These are phyloP conservation scores for Apiospora rasikravindrae DNA, from an alignment of 2,329 filamentous ascomycete genomes.

Conservation along the genomic window DNA sequence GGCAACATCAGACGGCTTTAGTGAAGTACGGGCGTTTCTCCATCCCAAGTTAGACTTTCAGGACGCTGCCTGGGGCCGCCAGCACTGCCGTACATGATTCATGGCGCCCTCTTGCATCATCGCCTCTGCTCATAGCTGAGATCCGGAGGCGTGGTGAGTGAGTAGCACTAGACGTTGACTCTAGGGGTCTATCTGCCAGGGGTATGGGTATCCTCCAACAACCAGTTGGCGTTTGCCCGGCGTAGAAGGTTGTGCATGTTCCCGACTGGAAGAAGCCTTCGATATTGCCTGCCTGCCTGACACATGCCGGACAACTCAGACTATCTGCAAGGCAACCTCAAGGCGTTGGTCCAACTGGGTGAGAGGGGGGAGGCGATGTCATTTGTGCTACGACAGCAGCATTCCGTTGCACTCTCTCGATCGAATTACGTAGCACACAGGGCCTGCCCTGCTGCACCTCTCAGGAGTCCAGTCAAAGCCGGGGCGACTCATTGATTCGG, in stretches of 20 bases:
- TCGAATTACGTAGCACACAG: conserved; percentile 1
- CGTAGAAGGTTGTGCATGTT: conserved; percentile 9
- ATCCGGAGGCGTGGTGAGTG: background rate
- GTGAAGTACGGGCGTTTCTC: conserved; percentile 7
- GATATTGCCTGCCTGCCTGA: background rate
- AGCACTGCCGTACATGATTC: background rate
- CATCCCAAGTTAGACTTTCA: background rate
- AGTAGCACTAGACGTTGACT: background rate
- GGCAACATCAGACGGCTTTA: background rate
- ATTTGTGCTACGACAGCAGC: conserved; percentile 11
- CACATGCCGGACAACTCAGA: conserved; percentile 14
- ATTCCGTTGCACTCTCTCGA: background rate
- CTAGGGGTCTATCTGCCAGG: background rate
- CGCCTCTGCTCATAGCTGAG: background rate
- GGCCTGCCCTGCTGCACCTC: background rate
- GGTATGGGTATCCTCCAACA: background rate
- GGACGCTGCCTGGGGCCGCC: background rate
- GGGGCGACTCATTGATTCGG: background rate
- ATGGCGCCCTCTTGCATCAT: background rate
- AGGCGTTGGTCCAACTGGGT: conserved; percentile 13
- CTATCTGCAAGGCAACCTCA: conserved; percentile 15
- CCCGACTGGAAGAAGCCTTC: conserved; percentile 12
- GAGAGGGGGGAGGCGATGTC: background rate
- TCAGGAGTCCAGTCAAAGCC: conserved; percentile 5
- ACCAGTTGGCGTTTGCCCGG: background rate